These are phyloP conservation scores for Magnolia changhungtana DNA, from an alignment of 164 flowering plant genomes.

Conservation along the genomic window DNA sequence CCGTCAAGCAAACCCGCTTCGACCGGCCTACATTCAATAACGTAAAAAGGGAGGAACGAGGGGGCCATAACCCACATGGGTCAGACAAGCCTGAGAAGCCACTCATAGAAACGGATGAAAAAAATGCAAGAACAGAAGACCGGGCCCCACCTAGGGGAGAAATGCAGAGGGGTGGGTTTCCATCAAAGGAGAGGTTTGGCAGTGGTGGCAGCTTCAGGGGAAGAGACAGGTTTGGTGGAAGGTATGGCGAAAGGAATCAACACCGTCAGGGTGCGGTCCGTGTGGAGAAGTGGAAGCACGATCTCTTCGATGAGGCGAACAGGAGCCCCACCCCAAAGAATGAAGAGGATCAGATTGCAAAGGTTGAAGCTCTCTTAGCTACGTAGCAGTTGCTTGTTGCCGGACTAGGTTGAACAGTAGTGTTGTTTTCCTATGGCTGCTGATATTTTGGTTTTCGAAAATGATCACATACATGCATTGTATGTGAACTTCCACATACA, in stretches of 20 bases:
- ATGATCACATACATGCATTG: not conserved
- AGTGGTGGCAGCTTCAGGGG: conserved; percentile 39
- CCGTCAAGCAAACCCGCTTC: conserved; percentile 10
- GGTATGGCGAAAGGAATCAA: conserved; percentile 38
- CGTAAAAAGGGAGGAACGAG: conserved; percentile 7
- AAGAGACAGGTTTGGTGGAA: conserved; percentile 44
- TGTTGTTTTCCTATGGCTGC: not conserved
- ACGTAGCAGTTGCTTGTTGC: conserved; percentile 19
- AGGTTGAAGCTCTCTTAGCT: conserved; percentile 83
- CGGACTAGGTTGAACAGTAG: not conserved
- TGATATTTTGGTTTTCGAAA: not conserved
- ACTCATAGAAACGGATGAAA: conserved; percentile 8
- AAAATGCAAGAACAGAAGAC: conserved; percentile 21
- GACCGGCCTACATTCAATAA: not conserved
- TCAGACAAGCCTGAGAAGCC: conserved; percentile 40
- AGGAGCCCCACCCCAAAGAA: conserved; percentile 66
- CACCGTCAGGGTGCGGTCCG: conserved; percentile 30
- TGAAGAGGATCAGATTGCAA: conserved; percentile 90
- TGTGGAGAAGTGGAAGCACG: conserved; percentile 94
- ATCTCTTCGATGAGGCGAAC: conserved; percentile 70
- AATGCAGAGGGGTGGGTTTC: conserved; percentile 27
- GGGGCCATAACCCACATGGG: conserved; percentile 17
- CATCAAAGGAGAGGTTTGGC: conserved; percentile 41
- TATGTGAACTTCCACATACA: not conserved
- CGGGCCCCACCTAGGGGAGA: conserved; percentile 31